Evolutionary conservation across 2,329 filamentous ascomycete genomes (phyloP).

Genomic region (Fusarium sp.): DNA sequence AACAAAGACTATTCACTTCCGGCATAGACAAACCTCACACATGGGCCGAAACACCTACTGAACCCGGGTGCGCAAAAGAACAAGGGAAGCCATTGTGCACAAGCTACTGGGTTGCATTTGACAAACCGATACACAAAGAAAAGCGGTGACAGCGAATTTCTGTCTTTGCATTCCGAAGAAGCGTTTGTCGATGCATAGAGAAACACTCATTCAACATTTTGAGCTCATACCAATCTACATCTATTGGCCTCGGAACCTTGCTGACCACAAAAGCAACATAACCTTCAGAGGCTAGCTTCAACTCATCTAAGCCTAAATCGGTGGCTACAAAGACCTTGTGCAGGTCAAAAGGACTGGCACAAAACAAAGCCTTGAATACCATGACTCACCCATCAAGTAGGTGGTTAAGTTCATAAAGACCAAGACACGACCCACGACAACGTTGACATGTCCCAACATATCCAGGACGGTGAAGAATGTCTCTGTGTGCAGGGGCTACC

Average conservation of each 20-base stretch:
- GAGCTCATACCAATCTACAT: background rate
- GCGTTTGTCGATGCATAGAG: background rate
- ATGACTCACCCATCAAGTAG: conserved; percentile 24
- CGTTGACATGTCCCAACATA: conserved; percentile 37
- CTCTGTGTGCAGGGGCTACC: conserved; percentile 33
- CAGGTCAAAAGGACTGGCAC: background rate
- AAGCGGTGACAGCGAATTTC: conserved; percentile 25
- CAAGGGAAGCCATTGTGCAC: conserved; percentile 6
- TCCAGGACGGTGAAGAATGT: conserved; percentile 30
- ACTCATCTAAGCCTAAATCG: conserved; percentile 1
- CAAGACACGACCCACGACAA: conserved; percentile 23
- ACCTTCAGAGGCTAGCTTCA: conserved; percentile 5
- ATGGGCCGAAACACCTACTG: background rate
- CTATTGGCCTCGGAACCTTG: background rate
- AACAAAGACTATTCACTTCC: background rate
- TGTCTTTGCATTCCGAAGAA: background rate
- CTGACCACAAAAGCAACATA: background rate
- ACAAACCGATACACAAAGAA: conserved; percentile 40
- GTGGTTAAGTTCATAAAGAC: conserved; percentile 14
- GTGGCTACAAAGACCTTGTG: conserved; percentile 29
- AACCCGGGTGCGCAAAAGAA: background rate
- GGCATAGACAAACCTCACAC: background rate
- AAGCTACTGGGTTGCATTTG: conserved; percentile 20
- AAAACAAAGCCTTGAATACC: conserved; percentile 10
- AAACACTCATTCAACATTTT: background rate